Conservation (phyloP, 306 rosid species). For the Cucumis sativus region DNA sequence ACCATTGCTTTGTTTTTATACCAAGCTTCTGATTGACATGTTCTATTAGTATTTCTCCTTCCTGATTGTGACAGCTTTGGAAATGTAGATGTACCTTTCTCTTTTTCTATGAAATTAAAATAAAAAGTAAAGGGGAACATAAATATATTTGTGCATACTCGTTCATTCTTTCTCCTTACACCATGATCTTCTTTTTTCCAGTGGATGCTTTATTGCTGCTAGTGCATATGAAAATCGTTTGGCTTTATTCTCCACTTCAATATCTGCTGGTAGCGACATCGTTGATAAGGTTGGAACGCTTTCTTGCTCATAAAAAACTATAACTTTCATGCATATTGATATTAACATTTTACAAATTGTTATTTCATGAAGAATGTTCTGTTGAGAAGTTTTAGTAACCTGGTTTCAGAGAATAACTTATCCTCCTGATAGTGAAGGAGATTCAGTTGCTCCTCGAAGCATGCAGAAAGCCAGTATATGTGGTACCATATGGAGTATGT, state of each 20-base stretch:
- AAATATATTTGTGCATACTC: not conserved
- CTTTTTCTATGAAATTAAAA: not conserved
- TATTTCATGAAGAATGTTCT: not conserved
- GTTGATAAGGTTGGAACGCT: slow-evolving; percentile 53
- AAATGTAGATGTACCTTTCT: not conserved
- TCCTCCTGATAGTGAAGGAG: slow-evolving; percentile 58
- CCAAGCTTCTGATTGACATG: not conserved
- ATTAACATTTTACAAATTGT: not conserved
- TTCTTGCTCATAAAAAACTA: slow-evolving; percentile 11
- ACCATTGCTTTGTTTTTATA: not conserved
- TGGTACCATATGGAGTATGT: slow-evolving; percentile 93
- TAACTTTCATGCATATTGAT: not conserved
- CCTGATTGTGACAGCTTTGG: not conserved
- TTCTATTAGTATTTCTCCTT: not conserved
- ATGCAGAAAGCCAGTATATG: slow-evolving; percentile 28
- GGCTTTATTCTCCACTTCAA: slow-evolving; percentile 79
- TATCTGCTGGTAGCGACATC: slow-evolving; percentile 41
- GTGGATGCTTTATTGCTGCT: slow-evolving; percentile 91
- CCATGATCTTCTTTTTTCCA: slow-evolving; percentile 28
- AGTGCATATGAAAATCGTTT: slow-evolving; percentile 72
- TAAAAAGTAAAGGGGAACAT: not conserved
- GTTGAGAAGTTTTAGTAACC: slow-evolving; percentile 13
- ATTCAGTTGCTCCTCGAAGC: slow-evolving; percentile 31
- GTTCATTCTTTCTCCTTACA: not conserved
- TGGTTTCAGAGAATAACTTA: slow-evolving; percentile 50